Base-by-base conservation (phyloP, 768 basidiomycete genomes). In the Suillus luteus region DNA sequence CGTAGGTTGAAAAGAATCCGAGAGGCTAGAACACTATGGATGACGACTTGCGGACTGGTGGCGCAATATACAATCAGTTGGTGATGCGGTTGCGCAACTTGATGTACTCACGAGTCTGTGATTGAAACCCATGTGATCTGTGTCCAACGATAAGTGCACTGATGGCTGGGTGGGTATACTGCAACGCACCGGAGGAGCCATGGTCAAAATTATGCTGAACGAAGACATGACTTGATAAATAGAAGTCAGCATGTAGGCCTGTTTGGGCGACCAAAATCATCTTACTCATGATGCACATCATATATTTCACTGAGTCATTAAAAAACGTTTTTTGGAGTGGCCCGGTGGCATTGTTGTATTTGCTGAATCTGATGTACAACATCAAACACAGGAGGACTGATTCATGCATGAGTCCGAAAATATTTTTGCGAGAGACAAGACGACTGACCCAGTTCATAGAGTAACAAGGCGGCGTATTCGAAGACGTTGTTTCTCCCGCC, bases 301-400 rank as follows among this genome's bases (percentile, higher is more conserved):
- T 46, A 46, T 46, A 46, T 46, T 1, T 22, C 11, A n/a, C 46
- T 2, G 46, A 46, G n/a, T 46, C 46, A 8, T 22, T 46, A 6
- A 46, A 46, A 22, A 22, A 46, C 46, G 46, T 46, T 46, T n/a
- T 11, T 46, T 46, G 46, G 11, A 46, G 46, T 22, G 1, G 46
- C 22, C 46, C 46, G 46, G n/a, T 11, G 11, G 46, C n/a, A 22
- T 46, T 6, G 46, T 5, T 22, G 46, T 46, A 46, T n/a, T 46
- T 46, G n/a, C 46, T 46, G 46, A 46, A 46, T 46, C n/a, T 46
- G n/a, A 46, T 46, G n/a, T 46, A 46, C n/a, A 46, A 22, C 46
- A 46, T 22, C n/a, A 46, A 46, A n/a, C 46, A 46, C 5, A 46
- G 5, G n/a, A 46, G 46, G 11, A 46, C 46, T 46, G 11, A 12